These are phyloP conservation scores for Serendipita vermifera DNA, from an alignment of 768 basidiomycete species.

Conservation along the genomic window DNA sequence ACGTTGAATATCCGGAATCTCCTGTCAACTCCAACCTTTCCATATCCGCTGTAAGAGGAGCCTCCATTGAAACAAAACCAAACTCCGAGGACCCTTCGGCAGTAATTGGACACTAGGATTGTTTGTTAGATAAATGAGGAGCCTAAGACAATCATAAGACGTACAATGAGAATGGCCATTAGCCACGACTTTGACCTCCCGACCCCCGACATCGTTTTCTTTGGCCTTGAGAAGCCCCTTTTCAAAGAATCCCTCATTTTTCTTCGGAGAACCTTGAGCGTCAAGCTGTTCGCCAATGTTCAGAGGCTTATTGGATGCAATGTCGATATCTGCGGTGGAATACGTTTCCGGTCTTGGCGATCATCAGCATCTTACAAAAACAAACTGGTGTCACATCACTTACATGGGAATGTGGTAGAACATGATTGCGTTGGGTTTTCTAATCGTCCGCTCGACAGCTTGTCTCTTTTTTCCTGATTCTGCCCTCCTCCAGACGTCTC, in stretches of 20 bases:
- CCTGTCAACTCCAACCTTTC: slow-evolving; percentile 76
- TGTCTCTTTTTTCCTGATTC: slow-evolving; percentile 31
- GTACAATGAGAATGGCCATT: slow-evolving; percentile 85
- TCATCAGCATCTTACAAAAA: neutral
- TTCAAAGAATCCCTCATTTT: slow-evolving; percentile 71
- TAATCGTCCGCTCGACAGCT: slow-evolving; percentile 35
- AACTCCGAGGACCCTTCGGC: slow-evolving; percentile 67
- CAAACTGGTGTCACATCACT: slow-evolving; percentile 19
- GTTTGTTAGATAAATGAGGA: slow-evolving; percentile 15
- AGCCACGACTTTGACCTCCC: slow-evolving; percentile 75
- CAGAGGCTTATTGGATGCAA: slow-evolving; percentile 44
- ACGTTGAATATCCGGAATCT: slow-evolving; percentile 83
- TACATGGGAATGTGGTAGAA: slow-evolving; percentile 97
- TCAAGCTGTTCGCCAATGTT: slow-evolving; percentile 63
- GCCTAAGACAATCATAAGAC: slow-evolving; percentile 18
- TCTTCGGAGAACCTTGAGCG: slow-evolving; percentile 45
- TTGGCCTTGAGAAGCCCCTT: slow-evolving; percentile 60
- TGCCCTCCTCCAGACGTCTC: slow-evolving; percentile 37
- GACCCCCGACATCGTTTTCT: slow-evolving; percentile 53
- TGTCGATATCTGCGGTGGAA: slow-evolving; percentile 49
- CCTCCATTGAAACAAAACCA: slow-evolving; percentile 91
- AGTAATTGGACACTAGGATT: slow-evolving; percentile 68
- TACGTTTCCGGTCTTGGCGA: slow-evolving; percentile 58
- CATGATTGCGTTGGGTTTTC: slow-evolving; percentile 92
- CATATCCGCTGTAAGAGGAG: slow-evolving; percentile 74